These are phyloP conservation scores for Tricholomella constricta DNA, from an alignment of 768 basidiomycete genomes.

Conservation along the genomic window DNA sequence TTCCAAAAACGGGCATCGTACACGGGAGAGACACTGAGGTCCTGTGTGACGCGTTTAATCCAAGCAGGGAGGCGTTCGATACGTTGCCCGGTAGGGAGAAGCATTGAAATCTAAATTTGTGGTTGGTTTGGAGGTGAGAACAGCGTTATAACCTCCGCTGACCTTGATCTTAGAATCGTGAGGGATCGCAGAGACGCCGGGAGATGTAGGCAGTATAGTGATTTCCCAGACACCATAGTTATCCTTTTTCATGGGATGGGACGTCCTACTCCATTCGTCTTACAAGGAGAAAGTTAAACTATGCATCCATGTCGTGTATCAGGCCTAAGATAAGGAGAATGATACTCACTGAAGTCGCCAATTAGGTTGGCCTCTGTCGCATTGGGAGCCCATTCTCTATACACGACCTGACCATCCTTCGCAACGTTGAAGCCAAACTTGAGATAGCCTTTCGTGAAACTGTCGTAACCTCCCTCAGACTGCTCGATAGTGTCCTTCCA, in stretches of 20 bases:
- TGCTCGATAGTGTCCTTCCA: constrained; percentile 78
- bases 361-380: constrained; percentile 81
- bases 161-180: constrained; percentile 98
- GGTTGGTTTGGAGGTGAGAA: constrained; percentile 4
- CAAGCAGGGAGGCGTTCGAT: constrained; percentile 94
- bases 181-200: constrained; percentile 79
- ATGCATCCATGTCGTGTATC: constrained; percentile 1
- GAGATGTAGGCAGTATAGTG: constrained; percentile 61
- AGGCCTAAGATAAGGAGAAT: constrained; percentile 5
- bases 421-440: constrained; percentile 78
- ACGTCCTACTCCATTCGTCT: constrained; percentile 88
- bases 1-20: constrained; percentile 99
- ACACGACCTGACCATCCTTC: constrained; percentile 67
- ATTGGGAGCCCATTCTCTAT: constrained; percentile 97
- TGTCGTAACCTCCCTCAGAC: constrained; percentile 83
- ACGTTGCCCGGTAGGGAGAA: constrained; percentile 71
- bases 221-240: constrained; percentile 91
- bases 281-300: neutral
- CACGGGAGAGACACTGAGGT: constrained; percentile 82
- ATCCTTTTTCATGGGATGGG: constrained; percentile 86
- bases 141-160: constrained; percentile 13
- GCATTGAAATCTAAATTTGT: constrained; percentile 84
- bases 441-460: constrained; percentile 79
- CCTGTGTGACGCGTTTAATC: constrained; percentile 95
- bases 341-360: constrained; percentile 92